Evolutionary conservation across 345 rosid genomes (phyloP).

Genomic region (Excoecaria agallocha): DNA sequence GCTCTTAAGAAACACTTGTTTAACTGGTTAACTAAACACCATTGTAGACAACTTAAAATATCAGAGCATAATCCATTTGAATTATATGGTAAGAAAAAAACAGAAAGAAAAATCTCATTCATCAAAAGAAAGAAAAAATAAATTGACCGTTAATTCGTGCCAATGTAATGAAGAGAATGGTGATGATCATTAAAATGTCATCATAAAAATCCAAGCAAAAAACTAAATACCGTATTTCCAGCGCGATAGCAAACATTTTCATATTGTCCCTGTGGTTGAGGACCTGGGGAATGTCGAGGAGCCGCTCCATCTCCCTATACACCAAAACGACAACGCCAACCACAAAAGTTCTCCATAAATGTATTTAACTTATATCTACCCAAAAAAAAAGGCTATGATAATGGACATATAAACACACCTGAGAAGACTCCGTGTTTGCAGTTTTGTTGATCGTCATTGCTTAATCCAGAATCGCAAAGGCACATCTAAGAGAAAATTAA

Average conservation of each 20-base stretch:
- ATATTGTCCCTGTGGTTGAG: slow-evolving; percentile 14
- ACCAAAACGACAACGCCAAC: neutral
- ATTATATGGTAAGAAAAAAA: neutral
- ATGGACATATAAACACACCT: slow-evolving; percentile 17
- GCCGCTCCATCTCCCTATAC: slow-evolving; percentile 18
- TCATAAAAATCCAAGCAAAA: neutral
- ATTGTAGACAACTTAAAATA: neutral
- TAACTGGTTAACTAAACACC: neutral
- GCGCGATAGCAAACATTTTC: slow-evolving; percentile 10
- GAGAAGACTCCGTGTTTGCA: slow-evolving; percentile 40
- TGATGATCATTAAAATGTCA: neutral
- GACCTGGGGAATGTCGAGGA: slow-evolving; percentile 14
- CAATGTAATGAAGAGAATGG: neutral
- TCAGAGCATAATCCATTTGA: neutral
- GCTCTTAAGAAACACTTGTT: neutral
- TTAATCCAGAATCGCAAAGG: slow-evolving; percentile 20
- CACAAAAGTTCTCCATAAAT: neutral
- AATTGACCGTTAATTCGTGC: neutral
- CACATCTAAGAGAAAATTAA: slow-evolving; percentile 14
- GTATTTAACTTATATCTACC: neutral
- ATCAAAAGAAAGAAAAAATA: neutral
- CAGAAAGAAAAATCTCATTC: neutral
- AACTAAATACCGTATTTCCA: slow-evolving; percentile 10
- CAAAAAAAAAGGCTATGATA: neutral
- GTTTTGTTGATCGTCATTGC: slow-evolving; percentile 39